These are phyloP conservation scores for Blastocladiella britannica DNA, from an alignment of 192 early-diverging fungal genomes.

Conservation along the genomic window DNA sequence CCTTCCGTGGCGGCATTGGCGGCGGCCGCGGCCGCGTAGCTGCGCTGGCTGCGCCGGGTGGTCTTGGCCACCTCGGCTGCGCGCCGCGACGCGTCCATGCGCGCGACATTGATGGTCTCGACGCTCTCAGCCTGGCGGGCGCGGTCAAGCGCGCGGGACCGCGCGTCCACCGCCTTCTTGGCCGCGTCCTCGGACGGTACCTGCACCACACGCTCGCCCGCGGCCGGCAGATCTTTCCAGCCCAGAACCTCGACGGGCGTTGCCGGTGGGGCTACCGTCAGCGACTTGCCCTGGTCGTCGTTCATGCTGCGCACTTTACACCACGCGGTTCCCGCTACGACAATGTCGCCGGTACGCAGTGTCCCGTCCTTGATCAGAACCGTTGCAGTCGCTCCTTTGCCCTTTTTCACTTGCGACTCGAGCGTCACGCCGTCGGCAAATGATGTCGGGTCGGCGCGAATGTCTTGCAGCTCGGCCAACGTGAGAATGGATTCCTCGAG, in stretches of 20 bases:
- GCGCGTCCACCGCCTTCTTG: conserved; percentile 48
- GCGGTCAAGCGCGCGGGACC: conserved; percentile 37
- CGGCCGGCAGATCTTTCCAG: conserved; percentile 78
- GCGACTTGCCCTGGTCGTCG: conserved; percentile 47
- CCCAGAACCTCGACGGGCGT: conserved; percentile 70
- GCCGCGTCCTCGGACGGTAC: conserved; percentile 47
- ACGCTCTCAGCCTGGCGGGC: conserved; percentile 38
- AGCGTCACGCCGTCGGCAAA: conserved; percentile 66
- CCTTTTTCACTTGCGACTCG: conserved; percentile 73
- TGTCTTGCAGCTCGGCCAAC: conserved; percentile 66
- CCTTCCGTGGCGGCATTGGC: conserved; percentile 5
- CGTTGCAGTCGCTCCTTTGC: conserved; percentile 66
- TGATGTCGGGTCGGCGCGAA: conserved; percentile 58
- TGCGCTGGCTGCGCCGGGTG: not conserved
- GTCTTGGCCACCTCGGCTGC: conserved; percentile 1
- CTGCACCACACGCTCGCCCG: conserved; percentile 73
- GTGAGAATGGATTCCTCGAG: conserved; percentile 76
- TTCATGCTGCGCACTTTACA: conserved; percentile 69
- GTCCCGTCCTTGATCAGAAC: conserved; percentile 80
- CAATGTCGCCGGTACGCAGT: conserved; percentile 43
- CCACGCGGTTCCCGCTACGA: conserved; percentile 73
- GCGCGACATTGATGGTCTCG: conserved; percentile 55
- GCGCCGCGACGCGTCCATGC: conserved; percentile 10
- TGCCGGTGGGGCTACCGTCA: conserved; percentile 63
- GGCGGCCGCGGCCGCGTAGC: not conserved